Conservation (phyloP, 805 yeast species). For the Vanderwaltozyma verrucispora region DNA sequence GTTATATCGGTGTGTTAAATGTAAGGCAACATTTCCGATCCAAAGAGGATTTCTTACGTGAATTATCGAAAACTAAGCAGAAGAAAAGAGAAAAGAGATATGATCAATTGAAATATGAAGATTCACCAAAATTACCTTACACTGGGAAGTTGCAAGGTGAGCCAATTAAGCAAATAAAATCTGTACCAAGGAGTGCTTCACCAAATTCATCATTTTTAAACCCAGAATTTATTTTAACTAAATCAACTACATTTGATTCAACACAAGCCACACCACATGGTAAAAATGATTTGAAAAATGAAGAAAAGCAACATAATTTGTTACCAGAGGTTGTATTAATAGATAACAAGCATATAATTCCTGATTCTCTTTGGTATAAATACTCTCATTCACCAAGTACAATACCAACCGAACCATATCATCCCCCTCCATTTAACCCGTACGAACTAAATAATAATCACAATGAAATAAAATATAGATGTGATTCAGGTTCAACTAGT, state of each 20-base stretch:
- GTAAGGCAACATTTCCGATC: constrained; percentile 58
- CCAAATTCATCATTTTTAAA: neutral
- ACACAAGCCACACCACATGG: too few relatives aligned
- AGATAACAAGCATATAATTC: constrained; percentile 87
- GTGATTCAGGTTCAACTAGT: constrained; percentile 41
- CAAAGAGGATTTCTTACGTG: constrained; percentile 17
- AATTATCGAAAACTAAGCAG: constrained; percentile 8
- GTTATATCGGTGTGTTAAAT: constrained; percentile 86
- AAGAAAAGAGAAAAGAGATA: constrained; percentile 4
- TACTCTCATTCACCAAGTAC: constrained; percentile 37
- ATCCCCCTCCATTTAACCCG: constrained; percentile 1
- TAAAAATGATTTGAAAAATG: neutral
- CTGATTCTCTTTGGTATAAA: constrained; percentile 62
- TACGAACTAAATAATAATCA: neutral
- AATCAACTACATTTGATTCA: too few relatives aligned
- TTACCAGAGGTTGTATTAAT: constrained; percentile 70
- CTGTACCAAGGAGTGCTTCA: neutral
- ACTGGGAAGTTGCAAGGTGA: neutral
- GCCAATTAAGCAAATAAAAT: neutral
- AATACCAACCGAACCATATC: constrained; percentile 13
- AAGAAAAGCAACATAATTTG: constrained; percentile 28
- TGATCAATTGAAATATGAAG: neutral
- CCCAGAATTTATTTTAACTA: too few relatives aligned
- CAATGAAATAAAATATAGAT: constrained; percentile 2
- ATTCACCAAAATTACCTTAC: too few relatives aligned